Conservation (phyloP, 495 filamentous ascomycete species). For the Geoglossum glabrum region DNA sequence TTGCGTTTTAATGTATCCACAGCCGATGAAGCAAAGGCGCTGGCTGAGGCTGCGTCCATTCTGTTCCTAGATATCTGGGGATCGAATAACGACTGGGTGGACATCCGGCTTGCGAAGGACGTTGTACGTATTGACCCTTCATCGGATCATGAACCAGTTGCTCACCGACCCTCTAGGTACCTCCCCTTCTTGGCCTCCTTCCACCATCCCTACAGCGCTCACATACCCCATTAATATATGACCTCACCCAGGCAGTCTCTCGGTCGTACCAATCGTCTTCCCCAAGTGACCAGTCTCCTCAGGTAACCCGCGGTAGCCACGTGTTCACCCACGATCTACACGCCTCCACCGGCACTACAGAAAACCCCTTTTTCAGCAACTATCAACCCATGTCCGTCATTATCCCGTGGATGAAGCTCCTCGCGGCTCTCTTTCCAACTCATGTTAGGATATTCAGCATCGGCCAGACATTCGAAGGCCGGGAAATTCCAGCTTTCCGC, state of each 20-base stretch:
- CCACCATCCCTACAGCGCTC: conserved; percentile 53
- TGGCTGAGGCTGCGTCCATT: conserved; percentile 52
- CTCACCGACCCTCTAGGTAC: conserved; percentile 27
- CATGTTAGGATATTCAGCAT: conserved; percentile 55
- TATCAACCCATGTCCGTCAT: conserved; percentile 72
- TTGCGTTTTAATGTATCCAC: conserved; percentile 67
- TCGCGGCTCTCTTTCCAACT: conserved; percentile 71
- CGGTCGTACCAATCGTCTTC: conserved; percentile 46
- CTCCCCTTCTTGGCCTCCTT: conserved; percentile 63
- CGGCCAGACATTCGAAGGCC: conserved; percentile 66
- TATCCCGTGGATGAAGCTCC: conserved; percentile 68
- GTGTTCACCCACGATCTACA: conserved; percentile 19
- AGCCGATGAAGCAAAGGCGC: conserved; percentile 44
- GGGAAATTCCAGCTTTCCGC: conserved; percentile 63
- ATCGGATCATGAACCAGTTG: background rate
- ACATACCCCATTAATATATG: conserved; percentile 57
- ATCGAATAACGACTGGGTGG: conserved; percentile 63
- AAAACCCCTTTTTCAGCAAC: conserved; percentile 67
- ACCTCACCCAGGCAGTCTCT: conserved; percentile 57
- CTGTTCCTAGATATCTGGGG: conserved; percentile 84
- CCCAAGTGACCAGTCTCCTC: conserved; percentile 10
- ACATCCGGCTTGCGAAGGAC: conserved; percentile 60
- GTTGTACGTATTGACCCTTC: conserved; percentile 33
- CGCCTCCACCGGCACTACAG: conserved; percentile 16
- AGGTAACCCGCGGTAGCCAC: conserved; percentile 15